A percentile compares a stretch with the other conserved stretches of the same genome.
Conservation (phyloP, 2,329 filamentous ascomycete species). For the Fusarium xylarioides region DNA sequence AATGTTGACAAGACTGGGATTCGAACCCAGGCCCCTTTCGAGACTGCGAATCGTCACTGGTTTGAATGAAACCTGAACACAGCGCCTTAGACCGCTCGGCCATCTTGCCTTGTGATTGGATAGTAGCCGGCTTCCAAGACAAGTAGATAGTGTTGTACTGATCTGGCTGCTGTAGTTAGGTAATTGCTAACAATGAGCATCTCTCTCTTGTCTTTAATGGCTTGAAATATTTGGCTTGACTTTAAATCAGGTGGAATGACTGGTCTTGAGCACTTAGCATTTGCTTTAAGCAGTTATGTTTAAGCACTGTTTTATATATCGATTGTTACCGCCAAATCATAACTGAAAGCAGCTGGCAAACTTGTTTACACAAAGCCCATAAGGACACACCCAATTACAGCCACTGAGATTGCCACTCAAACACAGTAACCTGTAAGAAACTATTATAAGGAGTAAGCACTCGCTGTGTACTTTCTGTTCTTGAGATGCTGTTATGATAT, state of each 20-base stretch:
- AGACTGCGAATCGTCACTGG: conserved; percentile 24
- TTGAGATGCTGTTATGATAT: rapidly evolving
- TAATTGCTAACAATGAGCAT: rapidly evolving
- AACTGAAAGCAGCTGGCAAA: no score
- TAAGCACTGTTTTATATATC: rapidly evolving
- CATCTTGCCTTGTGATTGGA: conserved; percentile 21
- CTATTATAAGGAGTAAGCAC: not conserved
- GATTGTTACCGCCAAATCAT: rapidly evolving
- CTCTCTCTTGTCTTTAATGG: not conserved
- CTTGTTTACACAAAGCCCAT: rapidly evolving
- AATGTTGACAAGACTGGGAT: conserved; percentile 16
- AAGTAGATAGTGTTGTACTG: rapidly evolving
- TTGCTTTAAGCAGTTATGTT: rapidly evolving
- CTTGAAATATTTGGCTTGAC: rapidly evolving
- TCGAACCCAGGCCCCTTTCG: conserved; percentile 26
- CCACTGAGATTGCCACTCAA: rapidly evolving
- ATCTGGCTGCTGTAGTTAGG: rapidly evolving
- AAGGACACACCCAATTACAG: rapidly evolving
- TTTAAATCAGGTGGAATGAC: rapidly evolving
- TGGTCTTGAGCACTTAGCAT: rapidly evolving
- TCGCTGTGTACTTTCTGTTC: not conserved
- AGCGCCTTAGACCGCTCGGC: conserved; percentile 26
- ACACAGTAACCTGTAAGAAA: rapidly evolving
- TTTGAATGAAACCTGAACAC: conserved; percentile 20
- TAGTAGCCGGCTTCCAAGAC: rapidly evolving